phyloP scores from a whole-genome alignment of 768 basidiomycete genomes.

The Pholiota microspora region DNA sequence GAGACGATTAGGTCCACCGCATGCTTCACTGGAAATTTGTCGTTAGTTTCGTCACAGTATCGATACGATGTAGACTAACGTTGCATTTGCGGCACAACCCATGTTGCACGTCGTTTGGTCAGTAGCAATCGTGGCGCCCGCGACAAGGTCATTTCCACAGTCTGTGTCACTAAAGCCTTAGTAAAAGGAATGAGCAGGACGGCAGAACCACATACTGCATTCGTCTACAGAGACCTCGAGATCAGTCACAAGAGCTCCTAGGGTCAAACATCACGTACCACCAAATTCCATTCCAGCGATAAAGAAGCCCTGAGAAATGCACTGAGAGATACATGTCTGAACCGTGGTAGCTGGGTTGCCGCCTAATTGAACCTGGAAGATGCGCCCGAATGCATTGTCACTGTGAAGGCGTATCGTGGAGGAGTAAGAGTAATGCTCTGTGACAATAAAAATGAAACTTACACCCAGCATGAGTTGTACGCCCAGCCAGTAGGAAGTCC shows the following conservation, averaged over 20 bases:
- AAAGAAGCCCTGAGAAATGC: slow-evolving; percentile 53
- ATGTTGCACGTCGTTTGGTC: slow-evolving; percentile 59
- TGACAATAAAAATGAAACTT: slow-evolving; percentile 20
- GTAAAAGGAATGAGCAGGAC: background rate
- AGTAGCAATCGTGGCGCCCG: slow-evolving; percentile 51
- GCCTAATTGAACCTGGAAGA: slow-evolving; percentile 34
- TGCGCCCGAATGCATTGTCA: slow-evolving; percentile 65
- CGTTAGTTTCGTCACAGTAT: background rate
- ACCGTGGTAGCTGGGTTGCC: slow-evolving; percentile 47
- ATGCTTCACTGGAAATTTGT: slow-evolving; percentile 47
- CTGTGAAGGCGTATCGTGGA: no score
- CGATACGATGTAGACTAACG: slow-evolving; percentile 37
- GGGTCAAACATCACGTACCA: no score
- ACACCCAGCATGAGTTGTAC: slow-evolving; percentile 69
- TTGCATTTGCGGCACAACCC: slow-evolving; percentile 67
- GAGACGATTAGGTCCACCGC: slow-evolving; percentile 71
- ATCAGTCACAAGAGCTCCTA: no score
- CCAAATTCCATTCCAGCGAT: slow-evolving; percentile 71
- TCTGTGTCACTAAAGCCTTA: slow-evolving; percentile 32
- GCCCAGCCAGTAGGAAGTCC: slow-evolving; percentile 57
- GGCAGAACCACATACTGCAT: slow-evolving; percentile 38
- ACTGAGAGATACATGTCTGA: slow-evolving; percentile 59
- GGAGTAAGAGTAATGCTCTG: no score
- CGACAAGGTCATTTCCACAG: slow-evolving; percentile 66
- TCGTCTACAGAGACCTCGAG: slow-evolving; percentile 24